Base-by-base conservation (phyloP, 2,329 filamentous ascomycete genomes). In the Verticillium nubilum region DNA sequence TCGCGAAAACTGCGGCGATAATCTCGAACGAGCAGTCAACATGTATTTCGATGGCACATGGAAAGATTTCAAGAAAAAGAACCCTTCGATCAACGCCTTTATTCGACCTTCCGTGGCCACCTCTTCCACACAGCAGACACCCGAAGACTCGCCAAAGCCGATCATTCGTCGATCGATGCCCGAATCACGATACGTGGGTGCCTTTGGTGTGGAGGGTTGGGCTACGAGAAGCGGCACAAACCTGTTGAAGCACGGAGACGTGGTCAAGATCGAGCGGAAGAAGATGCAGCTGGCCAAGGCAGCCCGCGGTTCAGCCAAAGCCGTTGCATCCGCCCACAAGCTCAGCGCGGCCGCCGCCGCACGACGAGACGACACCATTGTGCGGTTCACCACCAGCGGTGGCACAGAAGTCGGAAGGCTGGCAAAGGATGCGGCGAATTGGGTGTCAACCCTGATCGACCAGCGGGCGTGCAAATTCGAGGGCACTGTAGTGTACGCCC, bases 141-240 rank as follows among this genome's bases (percentile, higher is more conserved):
- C 47, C 12, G 42, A 53, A 42, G 61, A 60, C 4, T 19, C 27
- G 1, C 54, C 53, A 35, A 63, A 59, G 26, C 60, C 58, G 6
- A 52, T 62, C 7, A 57, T 65, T 47, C 60, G 63, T 35, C 65
- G 63, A 26, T 67, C 62, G 4, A 74, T 77, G 58, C 76, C 79
- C 0, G 67, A 71, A 2, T 72, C 69, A 33, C 76, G 95, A 68
- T 99, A 98, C 67, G 84, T 98, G 62, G 95, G 95, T 19, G 91
- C 92, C 0, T 95, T 98, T 73, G 95, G 95, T 9, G 92, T 91
- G 4, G 91, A 89, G 58, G 95, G 88, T 4, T 99, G 95, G 95
- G 88, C 91, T 5, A 98, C 94, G 3, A 86, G 88, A 67, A 97
- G 92, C 71, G 94, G 94, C 0, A 77, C 76, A 3, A 85, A 85